Conservation (phyloP, 1,139 yeast species). For the Diutina sp. region DNA sequence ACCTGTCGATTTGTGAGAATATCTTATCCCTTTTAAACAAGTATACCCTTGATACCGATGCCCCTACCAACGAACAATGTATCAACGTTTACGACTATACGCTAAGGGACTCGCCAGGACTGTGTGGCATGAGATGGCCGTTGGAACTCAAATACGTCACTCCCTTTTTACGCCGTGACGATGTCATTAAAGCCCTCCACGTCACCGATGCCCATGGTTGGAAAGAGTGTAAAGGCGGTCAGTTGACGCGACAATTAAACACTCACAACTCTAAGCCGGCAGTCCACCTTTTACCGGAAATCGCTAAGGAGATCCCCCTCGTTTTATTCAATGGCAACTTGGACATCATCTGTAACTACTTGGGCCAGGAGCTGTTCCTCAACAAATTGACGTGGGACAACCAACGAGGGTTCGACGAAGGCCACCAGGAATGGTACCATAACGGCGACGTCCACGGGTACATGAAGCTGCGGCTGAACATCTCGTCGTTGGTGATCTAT, state of each 20-base stretch:
- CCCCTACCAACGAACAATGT: conserved; percentile 35
- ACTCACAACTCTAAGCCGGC: conserved; percentile 50
- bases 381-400: conserved; percentile 59
- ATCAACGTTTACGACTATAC: conserved; percentile 75
- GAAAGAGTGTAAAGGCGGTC: conserved; percentile 57
- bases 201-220: conserved; percentile 36
- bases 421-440: conserved; percentile 39
- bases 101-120: conserved; percentile 58
- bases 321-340: conserved; percentile 77
- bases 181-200: conserved; percentile 50
- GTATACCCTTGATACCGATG: conserved; percentile 17
- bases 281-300: conserved; percentile 47
- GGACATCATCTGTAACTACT: conserved; percentile 78
- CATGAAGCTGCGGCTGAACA: conserved; percentile 45
- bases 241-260: conserved; percentile 39
- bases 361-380: conserved; percentile 63
- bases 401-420: conserved; percentile 36
- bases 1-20: conserved; percentile 30
- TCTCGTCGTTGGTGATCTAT: conserved; percentile 63
- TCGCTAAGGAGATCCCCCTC: conserved; percentile 50
- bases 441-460: conserved; percentile 36
- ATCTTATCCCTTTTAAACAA: conserved; percentile 29
- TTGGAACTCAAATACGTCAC: conserved; percentile 46
- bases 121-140: conserved; percentile 97
- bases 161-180: conserved; percentile 43